Percentiles rank a stretch among this genome's conserved stretches.
Evolutionary conservation across 179 eudicot species (phyloP).

Genomic region (Vitellaria paradoxa): DNA sequence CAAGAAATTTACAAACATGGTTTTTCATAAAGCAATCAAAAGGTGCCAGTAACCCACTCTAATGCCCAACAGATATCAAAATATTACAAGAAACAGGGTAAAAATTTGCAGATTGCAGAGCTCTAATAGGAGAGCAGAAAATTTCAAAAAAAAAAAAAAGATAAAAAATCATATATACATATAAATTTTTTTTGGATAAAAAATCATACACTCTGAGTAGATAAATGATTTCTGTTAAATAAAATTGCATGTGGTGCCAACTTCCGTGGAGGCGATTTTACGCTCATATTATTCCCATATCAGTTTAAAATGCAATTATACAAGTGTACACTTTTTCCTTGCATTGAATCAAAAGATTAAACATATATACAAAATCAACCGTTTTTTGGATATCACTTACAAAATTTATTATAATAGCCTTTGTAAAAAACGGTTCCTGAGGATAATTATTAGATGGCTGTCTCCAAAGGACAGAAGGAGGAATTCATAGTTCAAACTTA

Average conservation of each 20-base stretch:
- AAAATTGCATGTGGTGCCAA: background rate
- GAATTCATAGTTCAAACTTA: background rate
- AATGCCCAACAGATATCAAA: background rate
- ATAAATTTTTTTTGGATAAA: background rate
- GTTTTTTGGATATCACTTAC: too few species aligned
- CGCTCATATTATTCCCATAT: too few species aligned
- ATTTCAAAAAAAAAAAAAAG: background rate
- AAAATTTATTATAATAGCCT: too few species aligned
- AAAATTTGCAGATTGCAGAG: background rate
- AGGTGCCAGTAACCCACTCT: slow-evolving; percentile 4
- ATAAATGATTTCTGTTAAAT: background rate
- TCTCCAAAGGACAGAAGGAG: background rate
- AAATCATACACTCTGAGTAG: background rate
- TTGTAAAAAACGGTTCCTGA: background rate
- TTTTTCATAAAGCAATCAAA: slow-evolving; percentile 5
- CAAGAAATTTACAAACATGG: background rate
- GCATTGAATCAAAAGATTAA: background rate
- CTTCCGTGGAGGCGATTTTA: too few species aligned
- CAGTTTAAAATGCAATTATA: too few species aligned
- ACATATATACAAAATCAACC: background rate
- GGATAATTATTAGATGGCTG: background rate
- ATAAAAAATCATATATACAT: too few species aligned
- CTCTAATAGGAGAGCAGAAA: background rate
- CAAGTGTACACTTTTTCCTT: background rate
- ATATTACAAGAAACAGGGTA: background rate